Evolutionary conservation across 805 yeast species (phyloP).

Genomic region (Metschnikowia anglica): DNA sequence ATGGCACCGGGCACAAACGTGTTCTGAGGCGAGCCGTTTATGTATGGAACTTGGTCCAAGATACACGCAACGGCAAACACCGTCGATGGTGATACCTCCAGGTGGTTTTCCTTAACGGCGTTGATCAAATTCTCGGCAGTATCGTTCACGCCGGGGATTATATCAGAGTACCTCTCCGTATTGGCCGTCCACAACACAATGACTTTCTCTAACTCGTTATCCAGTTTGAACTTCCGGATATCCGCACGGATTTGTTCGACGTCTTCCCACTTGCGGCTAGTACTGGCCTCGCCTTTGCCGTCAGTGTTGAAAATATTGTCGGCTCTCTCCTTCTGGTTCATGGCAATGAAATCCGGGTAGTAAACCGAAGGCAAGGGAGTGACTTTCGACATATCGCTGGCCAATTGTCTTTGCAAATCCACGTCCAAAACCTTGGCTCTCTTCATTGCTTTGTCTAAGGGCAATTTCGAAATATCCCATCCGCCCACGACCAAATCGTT

Average conservation of each 20-base stretch:
- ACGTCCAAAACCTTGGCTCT: conserved; percentile 86
- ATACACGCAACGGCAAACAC: conserved; percentile 91
- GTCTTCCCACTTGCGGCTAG: conserved; percentile 79
- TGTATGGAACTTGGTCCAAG: conserved; percentile 83
- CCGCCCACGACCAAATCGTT: conserved; percentile 89
- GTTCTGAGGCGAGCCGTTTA: conserved; percentile 96
- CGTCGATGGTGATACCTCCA: conserved; percentile 90
- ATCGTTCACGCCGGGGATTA: conserved; percentile 80
- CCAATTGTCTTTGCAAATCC: conserved; percentile 75
- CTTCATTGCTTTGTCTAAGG: conserved; percentile 74
- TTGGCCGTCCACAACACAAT: conserved; percentile 96
- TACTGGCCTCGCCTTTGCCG: conserved; percentile 48
- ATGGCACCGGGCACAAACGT: conserved; percentile 95
- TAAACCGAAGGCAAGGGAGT: conserved; percentile 82
- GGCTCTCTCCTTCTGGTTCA: conserved; percentile 90
- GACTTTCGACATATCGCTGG: conserved; percentile 56
- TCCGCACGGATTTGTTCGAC: conserved; percentile 84
- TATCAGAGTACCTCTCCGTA: conserved; percentile 87
- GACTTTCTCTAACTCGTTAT: conserved; percentile 78
- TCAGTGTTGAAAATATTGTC: conserved; percentile 73
- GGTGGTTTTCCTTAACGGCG: conserved; percentile 74
- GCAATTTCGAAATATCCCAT: conserved; percentile 84
- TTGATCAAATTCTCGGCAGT: conserved; percentile 75
- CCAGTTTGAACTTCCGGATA: conserved; percentile 70
- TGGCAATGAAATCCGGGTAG: conserved; percentile 95